Evolutionary conservation across 1,139 yeast genomes (phyloP).

Genomic region (Barnettozyma hawaiiensis): DNA sequence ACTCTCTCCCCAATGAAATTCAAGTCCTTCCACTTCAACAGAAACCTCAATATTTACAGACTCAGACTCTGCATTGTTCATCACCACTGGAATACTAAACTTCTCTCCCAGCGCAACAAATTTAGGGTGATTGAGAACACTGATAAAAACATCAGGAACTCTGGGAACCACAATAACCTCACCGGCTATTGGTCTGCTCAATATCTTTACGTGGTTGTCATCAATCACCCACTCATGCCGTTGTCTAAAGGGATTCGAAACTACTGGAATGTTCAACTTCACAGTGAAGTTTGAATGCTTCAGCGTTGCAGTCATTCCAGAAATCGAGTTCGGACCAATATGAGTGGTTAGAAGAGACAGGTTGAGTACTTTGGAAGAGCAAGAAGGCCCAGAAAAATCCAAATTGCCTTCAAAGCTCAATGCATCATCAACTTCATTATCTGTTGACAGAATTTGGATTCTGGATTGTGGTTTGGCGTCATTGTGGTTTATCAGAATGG

Average conservation of each 20-base stretch:
- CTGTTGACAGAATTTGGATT: background rate
- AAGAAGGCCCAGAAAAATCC: slow-evolving; percentile 10
- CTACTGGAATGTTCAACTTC: slow-evolving; percentile 18
- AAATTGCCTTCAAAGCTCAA: slow-evolving; percentile 11
- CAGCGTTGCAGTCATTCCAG: slow-evolving; percentile 13
- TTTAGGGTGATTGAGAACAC: slow-evolving; percentile 13
- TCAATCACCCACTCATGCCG: slow-evolving; percentile 15
- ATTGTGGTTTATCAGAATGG: slow-evolving; percentile 21
- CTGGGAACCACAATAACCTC: slow-evolving; percentile 30
- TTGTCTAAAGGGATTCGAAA: slow-evolving; percentile 8
- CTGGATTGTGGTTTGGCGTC: background rate
- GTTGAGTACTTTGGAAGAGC: slow-evolving; percentile 14
- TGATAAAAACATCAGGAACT: slow-evolving; percentile 27
- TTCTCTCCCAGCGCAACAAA: slow-evolving; percentile 27
- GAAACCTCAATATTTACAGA: slow-evolving; percentile 19
- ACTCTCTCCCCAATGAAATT: slow-evolving; percentile 5
- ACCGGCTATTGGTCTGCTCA: slow-evolving; percentile 17
- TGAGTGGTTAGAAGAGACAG: slow-evolving; percentile 15
- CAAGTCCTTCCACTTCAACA: slow-evolving; percentile 17
- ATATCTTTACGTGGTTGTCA: slow-evolving; percentile 9
- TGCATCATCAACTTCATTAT: background rate
- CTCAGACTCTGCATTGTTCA: background rate
- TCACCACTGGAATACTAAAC: background rate
- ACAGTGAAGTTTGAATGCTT: slow-evolving; percentile 17
- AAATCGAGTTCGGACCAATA: slow-evolving; percentile 16